Evolutionary conservation across 2,329 filamentous ascomycete species (phyloP).

Genomic region (Exophiala spinifera): DNA sequence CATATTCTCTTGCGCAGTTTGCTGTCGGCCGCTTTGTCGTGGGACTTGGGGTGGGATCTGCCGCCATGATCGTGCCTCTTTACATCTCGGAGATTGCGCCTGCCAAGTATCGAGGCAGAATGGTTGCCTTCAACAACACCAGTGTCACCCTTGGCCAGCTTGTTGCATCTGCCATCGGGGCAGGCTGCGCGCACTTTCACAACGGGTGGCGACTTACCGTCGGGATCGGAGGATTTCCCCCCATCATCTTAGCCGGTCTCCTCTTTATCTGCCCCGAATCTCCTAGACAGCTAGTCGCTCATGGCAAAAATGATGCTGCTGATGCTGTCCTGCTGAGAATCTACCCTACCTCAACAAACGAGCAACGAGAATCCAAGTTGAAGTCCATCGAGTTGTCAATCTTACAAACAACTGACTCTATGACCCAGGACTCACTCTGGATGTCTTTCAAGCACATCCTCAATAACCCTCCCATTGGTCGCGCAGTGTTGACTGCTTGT

Average conservation of each 20-base stretch:
- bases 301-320: conserved; percentile 52
- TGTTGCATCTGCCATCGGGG: conserved; percentile 76
- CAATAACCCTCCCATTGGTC: conserved; percentile 32
- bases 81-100: conserved; percentile 6
- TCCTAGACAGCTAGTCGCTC: conserved; percentile 47
- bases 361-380: conserved; percentile 56
- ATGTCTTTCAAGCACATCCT: conserved; percentile 42
- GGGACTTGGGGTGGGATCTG: conserved; percentile 7
- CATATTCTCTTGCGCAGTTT: conserved; percentile 16
- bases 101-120: conserved; percentile 36
- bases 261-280: conserved; percentile 70
- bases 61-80: conserved; percentile 1
- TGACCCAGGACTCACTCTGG: conserved; percentile 29
- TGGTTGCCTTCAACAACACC: conserved; percentile 58
- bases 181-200: conserved; percentile 61
- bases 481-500: conserved; percentile 80
- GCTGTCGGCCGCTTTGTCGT: conserved; percentile 12
- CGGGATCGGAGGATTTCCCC: conserved; percentile 76
- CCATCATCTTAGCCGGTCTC: conserved; percentile 65
- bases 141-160: conserved; percentile 80
- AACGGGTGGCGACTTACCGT: conserved; percentile 66
- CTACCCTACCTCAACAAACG: conserved; percentile 64
- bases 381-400: conserved; percentile 16
- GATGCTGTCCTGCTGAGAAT: conserved; percentile 62
- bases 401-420: conserved; percentile 21